These are phyloP conservation scores for Sphagnurus paluster DNA, from an alignment of 1,284 basidiomycete genomes.

Conservation along the genomic window DNA sequence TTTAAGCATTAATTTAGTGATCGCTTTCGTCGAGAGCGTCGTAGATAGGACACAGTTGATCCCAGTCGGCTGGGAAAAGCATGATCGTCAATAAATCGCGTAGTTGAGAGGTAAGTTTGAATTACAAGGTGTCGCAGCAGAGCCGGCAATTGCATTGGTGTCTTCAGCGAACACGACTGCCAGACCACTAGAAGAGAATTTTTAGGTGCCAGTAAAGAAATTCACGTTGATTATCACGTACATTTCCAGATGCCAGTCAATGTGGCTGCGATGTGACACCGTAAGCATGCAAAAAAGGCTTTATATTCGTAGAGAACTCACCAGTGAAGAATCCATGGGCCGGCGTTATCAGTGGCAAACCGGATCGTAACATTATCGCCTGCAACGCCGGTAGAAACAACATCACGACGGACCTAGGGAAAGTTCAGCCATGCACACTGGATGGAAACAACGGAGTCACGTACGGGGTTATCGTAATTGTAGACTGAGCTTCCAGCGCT, in stretches of 20 bases:
- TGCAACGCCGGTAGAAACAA: no score
- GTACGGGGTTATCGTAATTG: conserved; percentile 38
- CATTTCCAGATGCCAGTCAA: conserved; percentile 45
- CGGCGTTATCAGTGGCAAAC: conserved; percentile 46
- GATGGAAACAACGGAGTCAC: no score
- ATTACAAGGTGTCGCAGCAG: no score
- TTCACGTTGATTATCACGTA: conserved; percentile 29
- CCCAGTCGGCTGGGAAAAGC: neutral
- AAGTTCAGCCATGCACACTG: no score
- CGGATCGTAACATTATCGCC: conserved; percentile 38
- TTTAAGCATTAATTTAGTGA: no score
- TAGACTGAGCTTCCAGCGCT: conserved; percentile 27
- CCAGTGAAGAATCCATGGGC: conserved; percentile 51
- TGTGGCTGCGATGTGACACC: conserved; percentile 32
- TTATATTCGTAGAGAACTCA: conserved; percentile 13
- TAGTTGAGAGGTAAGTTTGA: no score
- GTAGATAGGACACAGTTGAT: neutral
- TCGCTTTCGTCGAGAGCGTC: no score
- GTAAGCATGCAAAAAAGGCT: conserved; percentile 1
- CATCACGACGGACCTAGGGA: no score
- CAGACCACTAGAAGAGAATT: conserved; percentile 28
- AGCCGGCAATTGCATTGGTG: conserved; percentile 10
- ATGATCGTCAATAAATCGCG: no score
- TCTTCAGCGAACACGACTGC: conserved; percentile 42
- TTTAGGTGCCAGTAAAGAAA: conserved; percentile 23